These are phyloP conservation scores for Patellaria atrata DNA, from an alignment of 495 filamentous ascomycete genomes.

Conservation along the genomic window DNA sequence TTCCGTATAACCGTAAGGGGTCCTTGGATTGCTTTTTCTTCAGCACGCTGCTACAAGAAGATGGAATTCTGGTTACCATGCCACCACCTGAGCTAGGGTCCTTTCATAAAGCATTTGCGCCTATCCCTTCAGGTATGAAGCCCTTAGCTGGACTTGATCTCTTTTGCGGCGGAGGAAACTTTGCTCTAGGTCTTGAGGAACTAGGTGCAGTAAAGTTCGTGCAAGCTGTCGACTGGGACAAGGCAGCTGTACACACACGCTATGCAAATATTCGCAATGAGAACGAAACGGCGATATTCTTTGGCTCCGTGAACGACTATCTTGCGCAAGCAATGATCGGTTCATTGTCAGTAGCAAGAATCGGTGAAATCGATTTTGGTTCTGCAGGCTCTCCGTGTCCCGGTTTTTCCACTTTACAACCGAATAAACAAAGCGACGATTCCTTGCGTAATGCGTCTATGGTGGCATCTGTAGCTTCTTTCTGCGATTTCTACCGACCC, in stretches of 20 bases:
- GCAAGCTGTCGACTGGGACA: slow-evolving; percentile 50
- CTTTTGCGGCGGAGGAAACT: slow-evolving; percentile 60
- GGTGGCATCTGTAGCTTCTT: slow-evolving; percentile 57
- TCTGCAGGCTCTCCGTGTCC: slow-evolving; percentile 60
- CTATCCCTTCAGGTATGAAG: too few relatives aligned
- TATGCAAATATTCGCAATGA: slow-evolving; percentile 39
- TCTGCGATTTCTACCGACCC: slow-evolving; percentile 57
- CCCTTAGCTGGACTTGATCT: slow-evolving; percentile 46
- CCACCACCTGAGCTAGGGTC: slow-evolving; percentile 14
- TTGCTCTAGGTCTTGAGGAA: slow-evolving; percentile 62
- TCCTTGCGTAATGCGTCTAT: slow-evolving; percentile 50
- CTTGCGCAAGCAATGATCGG: slow-evolving; percentile 40
- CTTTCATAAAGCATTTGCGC: too few relatives aligned
- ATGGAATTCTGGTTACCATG: slow-evolving; percentile 6
- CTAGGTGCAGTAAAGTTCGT: slow-evolving; percentile 46
- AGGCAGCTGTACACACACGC: slow-evolving; percentile 51
- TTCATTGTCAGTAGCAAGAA: slow-evolving; percentile 29
- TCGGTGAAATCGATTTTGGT: slow-evolving; percentile 53
- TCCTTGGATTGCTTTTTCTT: slow-evolving; percentile 51
- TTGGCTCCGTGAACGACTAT: slow-evolving; percentile 58
- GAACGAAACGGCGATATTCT: slow-evolving; percentile 31
- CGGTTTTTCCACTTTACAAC: slow-evolving; percentile 51
- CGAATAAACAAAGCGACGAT: slow-evolving; percentile 31
- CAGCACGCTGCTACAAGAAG: slow-evolving; percentile 22
- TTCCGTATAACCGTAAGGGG: slow-evolving; percentile 49